Percentiles rank a stretch among this genome's conserved stretches.
phyloP scores from a whole-genome alignment of 2,329 filamentous ascomycete genomes.

The Myriangium duriaei region DNA sequence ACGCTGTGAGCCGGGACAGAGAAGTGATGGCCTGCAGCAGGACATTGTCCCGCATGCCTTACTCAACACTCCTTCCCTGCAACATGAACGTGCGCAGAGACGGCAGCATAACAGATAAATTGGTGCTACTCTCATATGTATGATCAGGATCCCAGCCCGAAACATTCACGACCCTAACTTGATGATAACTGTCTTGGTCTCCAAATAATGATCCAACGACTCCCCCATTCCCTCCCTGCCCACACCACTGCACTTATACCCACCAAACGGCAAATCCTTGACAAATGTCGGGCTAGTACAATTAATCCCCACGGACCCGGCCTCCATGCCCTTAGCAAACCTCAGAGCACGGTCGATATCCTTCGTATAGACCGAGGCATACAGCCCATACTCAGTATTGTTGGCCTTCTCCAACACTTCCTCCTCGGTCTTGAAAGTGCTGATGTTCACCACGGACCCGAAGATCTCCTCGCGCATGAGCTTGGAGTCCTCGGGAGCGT shows the following conservation, averaged over 20 bases:
- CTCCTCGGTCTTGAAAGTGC: conserved; percentile 24
- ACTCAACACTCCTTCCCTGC: too few species aligned
- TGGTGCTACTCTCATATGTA: too few species aligned
- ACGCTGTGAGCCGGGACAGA: too few species aligned
- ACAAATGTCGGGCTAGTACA: conserved; percentile 25
- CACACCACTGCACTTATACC: conserved; percentile 21
- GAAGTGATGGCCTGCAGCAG: too few species aligned
- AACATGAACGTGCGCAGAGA: too few species aligned
- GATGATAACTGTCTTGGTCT: conserved; percentile 10
- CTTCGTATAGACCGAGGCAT: conserved; percentile 27
- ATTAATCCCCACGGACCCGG: conserved; percentile 29
- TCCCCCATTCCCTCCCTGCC: conserved; percentile 7
- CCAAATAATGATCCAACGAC: conserved; percentile 7
- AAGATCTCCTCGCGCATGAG: conserved; percentile 27
- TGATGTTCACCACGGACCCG: conserved; percentile 26
- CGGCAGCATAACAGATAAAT: too few species aligned
- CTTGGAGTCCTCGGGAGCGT: conserved; percentile 29
- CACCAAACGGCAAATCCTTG: conserved; percentile 30
- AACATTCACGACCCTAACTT: too few species aligned
- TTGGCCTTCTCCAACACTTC: conserved; percentile 26
- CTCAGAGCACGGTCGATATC: conserved; percentile 26
- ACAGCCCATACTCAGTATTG: conserved; percentile 27
- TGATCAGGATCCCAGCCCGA: too few species aligned
- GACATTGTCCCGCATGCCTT: too few species aligned
- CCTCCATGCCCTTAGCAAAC: conserved; percentile 29